Conservation (phyloP, 2,329 filamentous ascomycete species). For the Colletotrichum tanaceti region DNA sequence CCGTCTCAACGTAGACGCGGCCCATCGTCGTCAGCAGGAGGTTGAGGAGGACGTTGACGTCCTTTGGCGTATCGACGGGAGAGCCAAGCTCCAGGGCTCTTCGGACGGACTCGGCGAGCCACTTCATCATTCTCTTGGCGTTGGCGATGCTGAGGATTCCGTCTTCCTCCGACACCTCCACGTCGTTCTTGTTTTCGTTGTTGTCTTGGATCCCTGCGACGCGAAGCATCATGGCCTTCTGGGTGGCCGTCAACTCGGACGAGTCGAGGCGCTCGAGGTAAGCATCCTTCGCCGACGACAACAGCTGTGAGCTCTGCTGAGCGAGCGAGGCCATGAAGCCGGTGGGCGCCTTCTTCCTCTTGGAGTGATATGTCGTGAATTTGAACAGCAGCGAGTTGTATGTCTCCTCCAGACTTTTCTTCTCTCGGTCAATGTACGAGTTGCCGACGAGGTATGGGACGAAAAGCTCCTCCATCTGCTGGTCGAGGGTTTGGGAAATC, state of each 20-base stretch:
- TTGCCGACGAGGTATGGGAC: slow-evolving; percentile 76
- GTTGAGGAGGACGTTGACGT: slow-evolving; percentile 86
- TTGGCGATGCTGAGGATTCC: slow-evolving; percentile 84
- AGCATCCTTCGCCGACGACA: slow-evolving; percentile 88
- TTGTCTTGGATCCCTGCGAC: slow-evolving; percentile 87
- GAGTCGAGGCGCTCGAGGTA: slow-evolving; percentile 91
- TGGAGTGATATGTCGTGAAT: slow-evolving; percentile 93
- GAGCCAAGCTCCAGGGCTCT: slow-evolving; percentile 91
- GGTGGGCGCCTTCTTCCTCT: slow-evolving; percentile 86
- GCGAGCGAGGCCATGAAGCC: slow-evolving; percentile 94
- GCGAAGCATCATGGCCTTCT: slow-evolving; percentile 89
- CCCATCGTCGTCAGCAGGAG: slow-evolving; percentile 89
- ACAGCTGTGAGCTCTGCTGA: slow-evolving; percentile 88
- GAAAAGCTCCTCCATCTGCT: slow-evolving; percentile 82
- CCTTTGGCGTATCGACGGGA: slow-evolving; percentile 89
- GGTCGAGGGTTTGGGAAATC: slow-evolving; percentile 79
- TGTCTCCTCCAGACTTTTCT: slow-evolving; percentile 78
- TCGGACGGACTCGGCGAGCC: slow-evolving; percentile 95
- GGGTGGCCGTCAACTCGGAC: slow-evolving; percentile 86
- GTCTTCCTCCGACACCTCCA: slow-evolving; percentile 91
- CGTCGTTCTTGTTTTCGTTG: slow-evolving; percentile 81
- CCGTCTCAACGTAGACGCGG: slow-evolving; percentile 79
- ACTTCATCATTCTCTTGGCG: slow-evolving; percentile 98
- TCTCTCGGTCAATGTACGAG: slow-evolving; percentile 77
- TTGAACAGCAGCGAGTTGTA: slow-evolving; percentile 96